A percentile compares a stretch with the other conserved stretches of the same genome.
phyloP scores from a whole-genome alignment of 371 early-diverging fungal species.

The Apophysomyces ossiformis region DNA sequence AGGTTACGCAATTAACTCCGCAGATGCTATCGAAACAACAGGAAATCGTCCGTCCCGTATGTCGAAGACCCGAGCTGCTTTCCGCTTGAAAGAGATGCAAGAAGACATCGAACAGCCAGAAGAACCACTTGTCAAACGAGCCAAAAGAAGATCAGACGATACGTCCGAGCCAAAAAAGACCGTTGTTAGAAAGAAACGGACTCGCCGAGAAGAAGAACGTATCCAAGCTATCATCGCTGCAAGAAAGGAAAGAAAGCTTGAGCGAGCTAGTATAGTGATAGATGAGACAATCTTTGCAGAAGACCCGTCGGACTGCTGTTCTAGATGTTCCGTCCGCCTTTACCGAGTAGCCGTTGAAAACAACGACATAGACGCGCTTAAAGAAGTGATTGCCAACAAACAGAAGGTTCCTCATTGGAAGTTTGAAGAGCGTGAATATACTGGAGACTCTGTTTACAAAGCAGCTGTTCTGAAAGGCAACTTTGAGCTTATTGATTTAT shows the following conservation, averaged over 20 bases:
- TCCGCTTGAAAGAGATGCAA: constrained; percentile 24
- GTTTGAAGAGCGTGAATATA: constrained; percentile 21
- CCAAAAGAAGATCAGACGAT: constrained; percentile 4
- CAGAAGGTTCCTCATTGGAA: constrained; percentile 28
- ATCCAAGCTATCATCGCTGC: constrained; percentile 18
- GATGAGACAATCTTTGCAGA: constrained; percentile 4
- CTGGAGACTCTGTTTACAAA: constrained; percentile 21
- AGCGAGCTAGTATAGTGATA: constrained; percentile 17
- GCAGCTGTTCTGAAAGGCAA: constrained; percentile 33
- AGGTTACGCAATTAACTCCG: constrained; percentile 21
- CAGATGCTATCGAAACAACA: neutral
- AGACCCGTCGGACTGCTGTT: constrained; percentile 37
- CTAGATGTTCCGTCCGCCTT: constrained; percentile 27
- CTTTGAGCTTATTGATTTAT: constrained; percentile 23
- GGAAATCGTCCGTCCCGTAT: constrained; percentile 20
- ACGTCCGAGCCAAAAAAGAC: no score
- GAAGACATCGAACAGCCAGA: constrained; percentile 15
- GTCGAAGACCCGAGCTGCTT: constrained; percentile 40
- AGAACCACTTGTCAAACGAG: neutral
- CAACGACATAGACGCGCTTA: constrained; percentile 24
- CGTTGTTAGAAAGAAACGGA: constrained; percentile 15
- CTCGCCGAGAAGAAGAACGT: constrained; percentile 18
- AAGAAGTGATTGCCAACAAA: constrained; percentile 18
- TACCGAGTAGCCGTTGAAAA: constrained; percentile 33
- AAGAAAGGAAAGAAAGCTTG: constrained; percentile 20